phyloP scores from a whole-genome alignment of 495 filamentous ascomycete genomes.

The Penicillium coprophilum region DNA sequence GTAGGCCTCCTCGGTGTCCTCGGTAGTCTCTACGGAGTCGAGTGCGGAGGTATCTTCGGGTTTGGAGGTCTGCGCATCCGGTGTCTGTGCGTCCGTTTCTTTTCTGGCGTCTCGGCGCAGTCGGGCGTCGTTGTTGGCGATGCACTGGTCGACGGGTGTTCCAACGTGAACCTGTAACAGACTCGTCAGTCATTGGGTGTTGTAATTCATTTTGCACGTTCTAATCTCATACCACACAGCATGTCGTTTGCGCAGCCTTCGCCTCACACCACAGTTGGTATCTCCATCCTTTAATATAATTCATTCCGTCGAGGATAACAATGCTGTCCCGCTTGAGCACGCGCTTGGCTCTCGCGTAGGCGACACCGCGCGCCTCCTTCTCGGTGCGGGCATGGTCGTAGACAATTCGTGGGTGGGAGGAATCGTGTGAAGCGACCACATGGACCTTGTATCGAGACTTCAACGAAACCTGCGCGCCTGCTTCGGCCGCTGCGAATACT shows the following conservation, averaged over 20 bases:
- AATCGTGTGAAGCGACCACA: conserved; percentile 56
- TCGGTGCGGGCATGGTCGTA: conserved; percentile 67
- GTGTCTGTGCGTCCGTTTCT: not conserved
- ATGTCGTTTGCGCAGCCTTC: conserved; percentile 79
- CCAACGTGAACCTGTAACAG: conserved; percentile 69
- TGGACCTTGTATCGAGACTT: conserved; percentile 54
- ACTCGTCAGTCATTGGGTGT: conserved; percentile 15
- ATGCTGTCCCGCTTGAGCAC: conserved; percentile 74
- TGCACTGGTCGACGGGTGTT: conserved; percentile 66
- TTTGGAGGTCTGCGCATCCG: conserved; percentile 2
- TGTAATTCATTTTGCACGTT: not conserved
- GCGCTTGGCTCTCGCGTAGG: conserved; percentile 84
- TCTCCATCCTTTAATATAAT: conserved; percentile 97
- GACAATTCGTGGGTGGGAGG: conserved; percentile 45
- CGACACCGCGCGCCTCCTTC: conserved; percentile 87
- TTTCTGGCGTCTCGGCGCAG: conserved; percentile 20
- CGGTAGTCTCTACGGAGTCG: conserved; percentile 13
- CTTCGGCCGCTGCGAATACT: conserved; percentile 53
- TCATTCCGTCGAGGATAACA: conserved; percentile 85
- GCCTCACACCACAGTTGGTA: conserved; percentile 96
- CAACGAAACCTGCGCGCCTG: conserved; percentile 41
- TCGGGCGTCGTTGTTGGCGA: conserved; percentile 46
- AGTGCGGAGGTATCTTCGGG: conserved; percentile 1
- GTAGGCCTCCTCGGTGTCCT: conserved; percentile 57
- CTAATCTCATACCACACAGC: conserved; percentile 64